Evolutionary conservation across 495 filamentous ascomycete species (phyloP), one percentile per base, ranked within the genome.

Genomic region (Penicillium salamii): DNA sequence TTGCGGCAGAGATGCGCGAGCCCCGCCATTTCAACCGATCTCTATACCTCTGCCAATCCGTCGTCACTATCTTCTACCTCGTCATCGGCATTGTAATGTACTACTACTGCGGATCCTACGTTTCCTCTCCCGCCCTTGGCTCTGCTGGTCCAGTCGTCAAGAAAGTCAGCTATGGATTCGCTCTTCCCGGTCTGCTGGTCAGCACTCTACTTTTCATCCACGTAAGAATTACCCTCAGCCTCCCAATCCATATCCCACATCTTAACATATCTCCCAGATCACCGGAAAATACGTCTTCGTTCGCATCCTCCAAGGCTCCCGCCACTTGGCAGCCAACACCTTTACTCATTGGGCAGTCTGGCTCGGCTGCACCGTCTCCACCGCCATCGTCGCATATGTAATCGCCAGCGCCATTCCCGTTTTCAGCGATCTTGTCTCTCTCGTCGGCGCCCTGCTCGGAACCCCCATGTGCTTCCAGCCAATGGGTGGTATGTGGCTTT

Each of bases 1-100:
- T 90, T 61, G 83, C 82, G 56, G 78, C 82, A 33, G 87, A 90
- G 62, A 86, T 90, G 80, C 81, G 83, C 51, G 77, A 82, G 1
- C 85, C 84, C 0, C 53, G 57, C 14, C 77, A 83, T 46, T 87
- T 76, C 52, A 64, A 66, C 34, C 79, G 79, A 62, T 73, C 85
- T 5, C 69, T 88, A 11, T 14, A 62, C 0, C 15, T 60, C 13
- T 65, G 63, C 46, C 67, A 68, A 28, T 33, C 42, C 7, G 78
- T 78, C 18, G 49, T 77, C 38, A 77, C 78, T 18, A 78, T 74
- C 40, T 74, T 88, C 32, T 89, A 91, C 66, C 78, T 79, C 18
- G 42, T 83, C 23, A 79, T 84, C 5, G 83, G 80, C 13, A 70
- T 76, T 5, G 66, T 89, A 6, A 76, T 90, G 46, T 91, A 90